Conservation (phyloP, 352 stramenopile genomes). For the Phytophthora vignae region DNA sequence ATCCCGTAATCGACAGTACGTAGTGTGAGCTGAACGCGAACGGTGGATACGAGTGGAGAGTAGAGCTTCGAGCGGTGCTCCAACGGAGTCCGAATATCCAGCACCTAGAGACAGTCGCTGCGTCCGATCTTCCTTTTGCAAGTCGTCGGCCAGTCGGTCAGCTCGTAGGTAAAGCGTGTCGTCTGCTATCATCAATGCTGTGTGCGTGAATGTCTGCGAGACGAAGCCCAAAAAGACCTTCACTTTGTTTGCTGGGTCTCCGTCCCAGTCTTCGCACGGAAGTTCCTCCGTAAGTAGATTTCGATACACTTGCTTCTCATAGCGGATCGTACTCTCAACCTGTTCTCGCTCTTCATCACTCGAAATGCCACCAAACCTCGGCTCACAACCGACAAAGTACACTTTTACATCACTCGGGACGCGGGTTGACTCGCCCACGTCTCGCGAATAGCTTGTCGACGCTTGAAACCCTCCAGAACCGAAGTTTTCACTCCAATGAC, state of each 20-base stretch:
- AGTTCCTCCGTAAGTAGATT: slow-evolving; percentile 49
- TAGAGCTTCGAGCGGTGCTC: slow-evolving; percentile 17
- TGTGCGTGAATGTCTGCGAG: not conserved
- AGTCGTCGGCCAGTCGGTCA: not conserved
- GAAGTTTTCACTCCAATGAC: slow-evolving; percentile 63
- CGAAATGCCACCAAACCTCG: not conserved
- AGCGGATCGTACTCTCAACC: slow-evolving; percentile 13
- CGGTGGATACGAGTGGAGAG: slow-evolving; percentile 30
- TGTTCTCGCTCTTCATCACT: not conserved
- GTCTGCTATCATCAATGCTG: slow-evolving; percentile 46
- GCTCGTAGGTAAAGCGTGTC: not conserved
- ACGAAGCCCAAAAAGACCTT: slow-evolving; percentile 33
- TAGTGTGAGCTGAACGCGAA: slow-evolving; percentile 49
- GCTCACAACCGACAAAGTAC: slow-evolving; percentile 47
- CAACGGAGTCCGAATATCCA: not conserved
- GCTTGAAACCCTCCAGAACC: slow-evolving; percentile 35
- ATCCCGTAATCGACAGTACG: slow-evolving; percentile 34
- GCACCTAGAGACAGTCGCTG: not conserved
- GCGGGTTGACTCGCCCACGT: slow-evolving; percentile 42
- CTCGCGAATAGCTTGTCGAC: slow-evolving; percentile 44
- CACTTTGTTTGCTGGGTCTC: slow-evolving; percentile 22
- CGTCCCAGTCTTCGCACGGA: slow-evolving; percentile 41
- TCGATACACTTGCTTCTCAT: slow-evolving; percentile 34
- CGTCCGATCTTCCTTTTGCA: not conserved
- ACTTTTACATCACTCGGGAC: slow-evolving; percentile 35